Percentiles rank a stretch among this genome's conserved stretches.
These are phyloP conservation scores for Adansonia rubrostipa DNA, from an alignment of 441 rosid genomes.

Conservation along the genomic window DNA sequence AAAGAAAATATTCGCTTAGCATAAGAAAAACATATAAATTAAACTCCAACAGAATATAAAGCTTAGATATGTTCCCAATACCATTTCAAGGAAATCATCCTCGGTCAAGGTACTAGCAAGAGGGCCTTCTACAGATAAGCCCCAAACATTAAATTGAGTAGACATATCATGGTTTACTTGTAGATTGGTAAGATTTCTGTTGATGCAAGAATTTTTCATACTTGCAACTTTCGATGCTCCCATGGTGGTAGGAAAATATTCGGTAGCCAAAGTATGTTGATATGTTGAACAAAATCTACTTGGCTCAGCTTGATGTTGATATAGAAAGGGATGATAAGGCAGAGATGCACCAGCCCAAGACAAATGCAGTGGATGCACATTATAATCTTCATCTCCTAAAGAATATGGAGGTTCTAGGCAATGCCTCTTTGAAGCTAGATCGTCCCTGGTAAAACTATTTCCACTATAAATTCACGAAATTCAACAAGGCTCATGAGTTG, in stretches of 20 bases:
- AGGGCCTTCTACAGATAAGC: conserved; percentile 79
- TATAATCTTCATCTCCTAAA: conserved; percentile 59
- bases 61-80: conserved; percentile 45
- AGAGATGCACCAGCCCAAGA: conserved; percentile 58
- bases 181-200: conserved; percentile 41
- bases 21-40: conserved; percentile 21
- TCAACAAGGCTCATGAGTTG: conserved; percentile 26
- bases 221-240: conserved; percentile 49
- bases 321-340: conserved; percentile 53
- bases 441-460: conserved; percentile 51
- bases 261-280: conserved; percentile 47
- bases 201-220: conserved; percentile 33
- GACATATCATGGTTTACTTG: conserved; percentile 46
- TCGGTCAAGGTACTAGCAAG: conserved; percentile 78
- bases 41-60: conserved; percentile 29
- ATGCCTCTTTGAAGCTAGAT: conserved; percentile 55
- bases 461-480: conserved; percentile 28
- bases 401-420: conserved; percentile 58
- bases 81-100: conserved; percentile 95
- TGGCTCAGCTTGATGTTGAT: conserved; percentile 65
- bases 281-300: conserved; percentile 55
- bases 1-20: conserved; percentile 20
- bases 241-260: conserved; percentile 41
- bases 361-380: conserved; percentile 42
- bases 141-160: conserved; percentile 70